Percentiles rank a stretch among this genome's conserved stretches.
Evolutionary conservation across 257 asterid species (phyloP).

Genomic region (Echium plantagineum): DNA sequence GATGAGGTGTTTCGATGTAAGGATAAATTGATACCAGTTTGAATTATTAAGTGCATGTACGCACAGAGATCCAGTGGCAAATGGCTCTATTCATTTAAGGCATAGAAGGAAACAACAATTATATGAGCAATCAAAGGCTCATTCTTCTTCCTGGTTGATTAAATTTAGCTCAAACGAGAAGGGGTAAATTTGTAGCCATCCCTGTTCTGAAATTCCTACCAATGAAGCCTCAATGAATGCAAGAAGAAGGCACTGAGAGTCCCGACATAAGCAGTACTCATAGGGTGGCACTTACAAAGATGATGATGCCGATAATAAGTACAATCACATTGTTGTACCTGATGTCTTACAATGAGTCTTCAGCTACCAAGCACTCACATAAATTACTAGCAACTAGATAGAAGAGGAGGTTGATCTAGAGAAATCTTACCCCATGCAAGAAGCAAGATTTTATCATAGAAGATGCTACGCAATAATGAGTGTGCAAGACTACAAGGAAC

Average conservation of each 20-base stretch:
- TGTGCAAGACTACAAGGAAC: constrained; percentile 44
- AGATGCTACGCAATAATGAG: constrained; percentile 44
- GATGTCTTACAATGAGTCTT: neutral
- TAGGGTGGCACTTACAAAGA: constrained; percentile 41
- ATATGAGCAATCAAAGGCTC: too few relatives aligned
- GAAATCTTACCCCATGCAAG: constrained; percentile 37
- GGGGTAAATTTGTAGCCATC: constrained; percentile 44
- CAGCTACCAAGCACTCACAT: neutral
- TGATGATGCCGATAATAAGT: constrained; percentile 34
- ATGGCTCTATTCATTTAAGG: too few relatives aligned
- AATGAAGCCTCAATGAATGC: constrained; percentile 52
- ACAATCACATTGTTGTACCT: constrained; percentile 39
- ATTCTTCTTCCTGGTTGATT: constrained; percentile 35
- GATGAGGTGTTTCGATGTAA: constrained; percentile 33
- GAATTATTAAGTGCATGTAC: constrained; percentile 67
- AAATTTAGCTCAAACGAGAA: constrained; percentile 35
- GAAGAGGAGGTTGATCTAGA: neutral
- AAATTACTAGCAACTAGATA: neutral
- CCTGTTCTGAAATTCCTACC: constrained; percentile 56
- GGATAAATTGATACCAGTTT: constrained; percentile 41
- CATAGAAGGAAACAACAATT: too few relatives aligned
- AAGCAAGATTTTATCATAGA: constrained; percentile 40
- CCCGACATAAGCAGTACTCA: constrained; percentile 53
- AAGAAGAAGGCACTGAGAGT: constrained; percentile 51
- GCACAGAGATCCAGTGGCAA: constrained; percentile 54